phyloP scores from a whole-genome alignment of 495 filamentous ascomycete genomes.

The Lichenothelia convexa region DNA sequence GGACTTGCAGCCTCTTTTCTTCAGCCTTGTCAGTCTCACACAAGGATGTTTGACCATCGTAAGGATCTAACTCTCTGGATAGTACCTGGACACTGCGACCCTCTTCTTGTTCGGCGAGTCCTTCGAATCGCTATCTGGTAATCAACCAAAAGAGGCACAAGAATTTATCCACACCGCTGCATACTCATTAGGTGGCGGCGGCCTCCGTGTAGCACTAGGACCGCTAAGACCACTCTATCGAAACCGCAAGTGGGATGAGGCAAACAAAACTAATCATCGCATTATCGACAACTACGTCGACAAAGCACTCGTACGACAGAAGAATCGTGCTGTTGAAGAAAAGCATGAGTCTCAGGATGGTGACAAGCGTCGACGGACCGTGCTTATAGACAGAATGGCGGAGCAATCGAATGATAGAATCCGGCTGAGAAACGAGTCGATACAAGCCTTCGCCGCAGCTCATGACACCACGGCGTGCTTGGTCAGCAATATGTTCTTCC shows the following conservation, averaged over 20 bases:
- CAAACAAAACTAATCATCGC: not conserved
- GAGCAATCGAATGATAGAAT: slow-evolving; percentile 18
- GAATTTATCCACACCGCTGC: not conserved
- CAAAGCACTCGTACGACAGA: no score
- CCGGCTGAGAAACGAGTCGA: slow-evolving; percentile 17
- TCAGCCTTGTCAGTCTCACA: no score
- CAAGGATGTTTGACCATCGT: no score
- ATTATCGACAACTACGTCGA: not conserved
- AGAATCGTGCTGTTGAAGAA: not conserved
- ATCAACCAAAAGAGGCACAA: not conserved
- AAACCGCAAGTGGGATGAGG: not conserved
- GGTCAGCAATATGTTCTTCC: slow-evolving; percentile 17
- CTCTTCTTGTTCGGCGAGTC: slow-evolving; percentile 56
- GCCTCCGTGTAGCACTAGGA: not conserved
- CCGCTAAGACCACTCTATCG: not conserved
- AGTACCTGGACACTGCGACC: slow-evolving; percentile 52
- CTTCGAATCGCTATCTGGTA: slow-evolving; percentile 19
- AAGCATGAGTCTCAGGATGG: not conserved
- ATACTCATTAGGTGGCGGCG: not conserved
- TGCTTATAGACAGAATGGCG: slow-evolving; percentile 22
- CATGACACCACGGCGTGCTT: slow-evolving; percentile 27
- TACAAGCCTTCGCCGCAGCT: slow-evolving; percentile 21
- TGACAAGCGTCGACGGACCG: slow-evolving; percentile 14
- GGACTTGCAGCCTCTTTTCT: slow-evolving; percentile 50
- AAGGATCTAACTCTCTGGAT: no score